Base-by-base conservation (phyloP, 2,329 filamentous ascomycete genomes). In the Basipetospora chlamydospora region DNA sequence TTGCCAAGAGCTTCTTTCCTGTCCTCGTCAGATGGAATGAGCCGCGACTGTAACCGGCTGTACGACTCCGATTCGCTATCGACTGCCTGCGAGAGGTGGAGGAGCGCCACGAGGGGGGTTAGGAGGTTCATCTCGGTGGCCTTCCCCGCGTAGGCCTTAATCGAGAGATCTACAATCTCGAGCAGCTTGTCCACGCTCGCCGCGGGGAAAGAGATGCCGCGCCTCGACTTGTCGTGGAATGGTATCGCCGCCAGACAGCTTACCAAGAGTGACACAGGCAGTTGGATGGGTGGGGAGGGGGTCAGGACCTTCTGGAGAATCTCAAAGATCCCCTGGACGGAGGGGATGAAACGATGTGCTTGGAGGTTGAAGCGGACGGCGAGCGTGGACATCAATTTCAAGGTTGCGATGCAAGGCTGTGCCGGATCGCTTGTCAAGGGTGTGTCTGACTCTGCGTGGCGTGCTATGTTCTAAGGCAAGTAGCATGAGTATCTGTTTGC, bases 1-100 rank as follows among this genome's bases (percentile, higher is more conserved):
- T 73, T 72, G 11, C 90, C 90, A 2, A 96, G 71, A 0, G 86
- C 81, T 36, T 75, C 66, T 39, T 76, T 70, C 26, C 90, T 73
- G 47, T 96, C 87, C 26, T 73, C 68, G 17, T 80, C 72, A 2
- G 77, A 77, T 0, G 90, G 90, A 0, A 98, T 66, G 3, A 98
- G 67, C 4, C 64, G 61, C 33, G 60, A 58, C 41, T 77, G 73
- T 59, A 95, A 74, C 34, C 66, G 64, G 38, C 65, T 56, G 44
- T 77, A 49, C 17, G 33, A 26, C n/a, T 32, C 21, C 12, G 37
- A 35, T 9, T 39, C 37, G 4, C 13, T 17, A 12, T 32, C 36
- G 5, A 28, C 29, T 5, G 42, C 40, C 23, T 44, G 39, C 10
- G 41, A 33, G n/a, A 42, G 26, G n/a, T 39, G 37, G 3, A 41